Percentiles rank a stretch among this genome's conserved stretches.
Evolutionary conservation across 768 basidiomycete species (phyloP).

Genomic region (Cystofilobasidium capitatum): DNA sequence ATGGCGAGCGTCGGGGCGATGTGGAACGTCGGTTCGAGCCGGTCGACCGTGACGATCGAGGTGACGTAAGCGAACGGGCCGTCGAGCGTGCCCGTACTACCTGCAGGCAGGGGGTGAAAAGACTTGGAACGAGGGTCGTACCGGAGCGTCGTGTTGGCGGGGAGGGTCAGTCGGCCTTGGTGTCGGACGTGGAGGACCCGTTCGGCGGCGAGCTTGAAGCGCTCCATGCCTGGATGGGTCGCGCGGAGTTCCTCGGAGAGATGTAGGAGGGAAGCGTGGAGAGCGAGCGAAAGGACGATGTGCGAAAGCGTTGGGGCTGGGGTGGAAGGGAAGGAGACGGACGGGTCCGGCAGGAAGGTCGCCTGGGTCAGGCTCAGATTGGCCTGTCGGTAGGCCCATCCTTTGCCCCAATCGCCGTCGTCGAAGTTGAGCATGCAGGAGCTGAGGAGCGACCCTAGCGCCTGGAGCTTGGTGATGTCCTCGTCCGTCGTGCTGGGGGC

Average conservation of each 20-base stretch:
- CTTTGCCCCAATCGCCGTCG: background rate
- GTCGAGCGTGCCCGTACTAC: constrained; percentile 40
- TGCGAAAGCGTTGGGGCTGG: constrained; percentile 39
- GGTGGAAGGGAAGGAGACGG: background rate
- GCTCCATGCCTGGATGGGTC: constrained; percentile 62
- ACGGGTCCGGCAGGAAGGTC: background rate
- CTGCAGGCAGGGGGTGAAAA: constrained; percentile 42
- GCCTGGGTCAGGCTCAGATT: background rate
- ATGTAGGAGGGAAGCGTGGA: constrained; percentile 71
- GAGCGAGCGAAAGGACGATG: constrained; percentile 74
- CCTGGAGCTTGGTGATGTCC: constrained; percentile 8
- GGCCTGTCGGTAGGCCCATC: background rate
- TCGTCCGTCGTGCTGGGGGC: too few relatives aligned
- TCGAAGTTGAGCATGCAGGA: background rate
- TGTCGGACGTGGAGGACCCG: constrained; percentile 68
- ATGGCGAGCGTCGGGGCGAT: constrained; percentile 57
- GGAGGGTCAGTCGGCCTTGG: constrained; percentile 50
- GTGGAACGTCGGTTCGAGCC: constrained; percentile 71
- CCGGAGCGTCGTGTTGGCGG: constrained; percentile 44
- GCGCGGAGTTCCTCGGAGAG: constrained; percentile 57
- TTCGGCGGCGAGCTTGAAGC: constrained; percentile 77
- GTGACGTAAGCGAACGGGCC: constrained; percentile 85
- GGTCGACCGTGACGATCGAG: constrained; percentile 68
- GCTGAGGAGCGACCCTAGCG: constrained; percentile 23
- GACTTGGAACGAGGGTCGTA: constrained; percentile 51